phyloP scores from a whole-genome alignment of 768 basidiomycete genomes.

The Pleurotus giganteus region DNA sequence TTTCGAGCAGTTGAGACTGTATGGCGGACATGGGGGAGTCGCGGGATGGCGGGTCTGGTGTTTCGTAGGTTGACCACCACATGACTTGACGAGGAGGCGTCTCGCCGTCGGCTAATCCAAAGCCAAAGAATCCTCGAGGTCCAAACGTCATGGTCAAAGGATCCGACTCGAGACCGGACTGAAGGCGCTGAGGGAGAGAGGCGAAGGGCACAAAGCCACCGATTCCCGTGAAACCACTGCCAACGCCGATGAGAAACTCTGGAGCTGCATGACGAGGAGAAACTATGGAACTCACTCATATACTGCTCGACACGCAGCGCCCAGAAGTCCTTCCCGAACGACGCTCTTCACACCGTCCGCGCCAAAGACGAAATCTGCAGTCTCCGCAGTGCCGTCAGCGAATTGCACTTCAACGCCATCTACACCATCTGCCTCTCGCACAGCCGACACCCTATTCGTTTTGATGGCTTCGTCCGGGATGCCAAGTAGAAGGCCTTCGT shows the following conservation, averaged over 20 bases:
- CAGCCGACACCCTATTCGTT: conserved; percentile 20
- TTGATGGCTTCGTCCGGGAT: conserved; percentile 24
- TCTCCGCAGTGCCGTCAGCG: conserved; percentile 29
- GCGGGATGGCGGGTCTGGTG: conserved; percentile 22
- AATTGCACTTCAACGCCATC: conserved; percentile 25
- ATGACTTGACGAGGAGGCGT: conserved; percentile 18
- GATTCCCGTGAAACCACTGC: conserved; percentile 32
- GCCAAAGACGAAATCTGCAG: conserved; percentile 36
- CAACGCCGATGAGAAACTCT: background rate
- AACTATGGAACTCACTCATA: conserved; percentile 23
- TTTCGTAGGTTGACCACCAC: conserved; percentile 43
- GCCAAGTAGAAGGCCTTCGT: conserved; percentile 31
- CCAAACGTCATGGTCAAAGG: conserved; percentile 38
- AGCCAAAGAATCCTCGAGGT: conserved; percentile 36
- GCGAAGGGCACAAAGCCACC: conserved; percentile 36
- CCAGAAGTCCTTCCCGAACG: conserved; percentile 28
- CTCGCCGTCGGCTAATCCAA: conserved; percentile 17
- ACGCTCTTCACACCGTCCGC: conserved; percentile 36
- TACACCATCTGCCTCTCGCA: conserved; percentile 21
- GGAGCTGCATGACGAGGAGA: background rate
- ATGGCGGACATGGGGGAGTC: conserved; percentile 21
- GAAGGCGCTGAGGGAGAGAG: conserved; percentile 23
- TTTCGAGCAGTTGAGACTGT: conserved; percentile 26
- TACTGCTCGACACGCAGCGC: too few relatives aligned
- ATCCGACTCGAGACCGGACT: conserved; percentile 24